phyloP scores from a whole-genome alignment of 1,284 basidiomycete species.

The Cutaneotrichosporon sp. region DNA sequence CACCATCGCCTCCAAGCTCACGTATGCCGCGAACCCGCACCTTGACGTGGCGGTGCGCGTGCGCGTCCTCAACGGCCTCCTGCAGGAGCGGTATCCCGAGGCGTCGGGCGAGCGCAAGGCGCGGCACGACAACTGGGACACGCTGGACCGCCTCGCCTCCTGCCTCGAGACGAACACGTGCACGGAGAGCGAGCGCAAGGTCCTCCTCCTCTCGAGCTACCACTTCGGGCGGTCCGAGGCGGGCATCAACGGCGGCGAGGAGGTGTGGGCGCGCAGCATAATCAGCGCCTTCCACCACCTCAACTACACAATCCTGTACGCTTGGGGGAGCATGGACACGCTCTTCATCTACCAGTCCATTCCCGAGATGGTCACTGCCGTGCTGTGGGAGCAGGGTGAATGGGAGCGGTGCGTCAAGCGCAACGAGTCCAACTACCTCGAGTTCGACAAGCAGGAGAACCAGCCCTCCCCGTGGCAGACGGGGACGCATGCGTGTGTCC shows the following conservation, averaged over 20 bases:
- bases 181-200: slow-evolving; percentile 25
- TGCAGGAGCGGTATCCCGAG: slow-evolving; percentile 17
- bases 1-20: not conserved
- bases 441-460: slow-evolving; percentile 15
- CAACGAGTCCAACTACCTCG: slow-evolving; percentile 27
- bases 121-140: not conserved
- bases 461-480: slow-evolving; percentile 18
- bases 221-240: slow-evolving; percentile 30
- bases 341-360: slow-evolving; percentile 42
- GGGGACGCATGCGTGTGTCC: slow-evolving; percentile 26
- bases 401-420: slow-evolving; percentile 25
- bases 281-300: slow-evolving; percentile 33
- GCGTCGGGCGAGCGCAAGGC: not conserved
- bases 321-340: slow-evolving; percentile 34
- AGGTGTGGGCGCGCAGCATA: slow-evolving; percentile 32
- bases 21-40: not conserved
- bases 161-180: slow-evolving; percentile 29
- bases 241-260: slow-evolving; percentile 21
- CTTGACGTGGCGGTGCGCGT: not conserved
- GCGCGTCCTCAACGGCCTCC: slow-evolving; percentile 16
- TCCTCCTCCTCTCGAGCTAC: slow-evolving; percentile 33
- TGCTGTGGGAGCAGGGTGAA: slow-evolving; percentile 33
- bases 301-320: slow-evolving; percentile 41
- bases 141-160: slow-evolving; percentile 23
- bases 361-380: slow-evolving; percentile 32